Percentiles rank a stretch among this genome's conserved stretches.
phyloP scores from a whole-genome alignment of 805 yeast genomes.

The Candida michaelii region DNA sequence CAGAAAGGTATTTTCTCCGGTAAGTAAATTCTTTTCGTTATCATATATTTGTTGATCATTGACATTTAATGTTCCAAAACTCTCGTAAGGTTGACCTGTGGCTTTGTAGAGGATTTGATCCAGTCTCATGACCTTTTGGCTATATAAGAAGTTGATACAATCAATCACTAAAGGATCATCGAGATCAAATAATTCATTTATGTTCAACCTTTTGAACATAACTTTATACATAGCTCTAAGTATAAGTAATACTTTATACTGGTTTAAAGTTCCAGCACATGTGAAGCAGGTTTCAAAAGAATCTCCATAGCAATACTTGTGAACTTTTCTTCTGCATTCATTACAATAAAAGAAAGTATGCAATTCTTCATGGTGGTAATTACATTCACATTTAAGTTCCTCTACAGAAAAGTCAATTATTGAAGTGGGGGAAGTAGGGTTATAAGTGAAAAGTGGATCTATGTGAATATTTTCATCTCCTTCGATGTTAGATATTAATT shows the following conservation, averaged over 20 bases:
- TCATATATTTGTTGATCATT: background rate
- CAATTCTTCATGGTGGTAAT: background rate
- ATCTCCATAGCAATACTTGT: conserved; percentile 2
- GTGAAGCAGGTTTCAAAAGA: conserved; percentile 1
- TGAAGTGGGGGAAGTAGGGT: too few species aligned
- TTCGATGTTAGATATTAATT: too few species aligned
- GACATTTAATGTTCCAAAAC: background rate
- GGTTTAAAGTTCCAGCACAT: background rate
- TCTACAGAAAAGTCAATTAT: too few species aligned
- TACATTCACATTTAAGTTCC: background rate
- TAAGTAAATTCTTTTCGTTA: background rate
- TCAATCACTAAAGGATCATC: background rate
- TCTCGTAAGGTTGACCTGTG: background rate
- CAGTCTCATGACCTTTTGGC: background rate
- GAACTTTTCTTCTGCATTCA: background rate
- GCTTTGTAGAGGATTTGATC: background rate
- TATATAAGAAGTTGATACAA: background rate
- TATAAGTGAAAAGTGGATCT: too few species aligned
- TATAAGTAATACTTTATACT: background rate
- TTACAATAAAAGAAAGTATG: background rate
- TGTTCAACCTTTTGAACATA: background rate
- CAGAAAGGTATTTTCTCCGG: background rate
- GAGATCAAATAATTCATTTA: background rate
- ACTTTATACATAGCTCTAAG: conserved; percentile 6
- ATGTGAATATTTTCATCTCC: too few species aligned